phyloP scores from a whole-genome alignment of 768 basidiomycete genomes.

The Tricholoma sp. region DNA sequence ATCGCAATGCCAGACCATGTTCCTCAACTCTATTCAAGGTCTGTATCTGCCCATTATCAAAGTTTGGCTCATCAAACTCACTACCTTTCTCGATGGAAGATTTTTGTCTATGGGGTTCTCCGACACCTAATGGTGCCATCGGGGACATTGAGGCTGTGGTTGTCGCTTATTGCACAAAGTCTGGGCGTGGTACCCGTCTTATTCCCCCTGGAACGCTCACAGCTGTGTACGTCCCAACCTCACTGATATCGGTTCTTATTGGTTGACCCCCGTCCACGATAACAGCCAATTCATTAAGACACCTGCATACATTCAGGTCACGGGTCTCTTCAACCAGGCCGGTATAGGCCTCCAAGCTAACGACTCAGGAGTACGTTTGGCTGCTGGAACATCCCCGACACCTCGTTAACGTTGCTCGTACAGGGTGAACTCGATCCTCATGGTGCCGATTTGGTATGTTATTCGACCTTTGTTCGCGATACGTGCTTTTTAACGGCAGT shows the following conservation, averaged over 20 bases:
- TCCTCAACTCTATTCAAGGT: not conserved
- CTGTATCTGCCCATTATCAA: not conserved
- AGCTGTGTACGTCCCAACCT: not conserved
- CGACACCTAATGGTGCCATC: not conserved
- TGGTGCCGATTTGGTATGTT: not conserved
- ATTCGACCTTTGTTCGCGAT: not conserved
- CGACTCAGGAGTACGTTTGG: not conserved
- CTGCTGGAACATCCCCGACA: not conserved
- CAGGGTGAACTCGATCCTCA: not conserved
- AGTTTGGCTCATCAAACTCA: not conserved
- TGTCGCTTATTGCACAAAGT: not conserved
- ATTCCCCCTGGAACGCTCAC: not conserved
- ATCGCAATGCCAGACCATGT: not conserved
- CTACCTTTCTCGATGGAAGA: not conserved
- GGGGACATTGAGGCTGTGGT: not conserved
- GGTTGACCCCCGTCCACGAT: not conserved
- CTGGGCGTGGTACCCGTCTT: not conserved
- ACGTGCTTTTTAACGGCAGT: not conserved
- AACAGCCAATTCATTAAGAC: not conserved
- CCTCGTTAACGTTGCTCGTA: not conserved
- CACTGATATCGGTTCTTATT: not conserved
- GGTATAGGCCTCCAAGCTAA: not conserved
- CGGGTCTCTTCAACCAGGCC: not conserved
- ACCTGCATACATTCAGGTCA: not conserved
- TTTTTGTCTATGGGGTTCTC: not conserved